Evolutionary conservation across 352 stramenopile species (phyloP), one percentile per base, ranked within the genome.

Genomic region (Globisporangium radiosum): DNA sequence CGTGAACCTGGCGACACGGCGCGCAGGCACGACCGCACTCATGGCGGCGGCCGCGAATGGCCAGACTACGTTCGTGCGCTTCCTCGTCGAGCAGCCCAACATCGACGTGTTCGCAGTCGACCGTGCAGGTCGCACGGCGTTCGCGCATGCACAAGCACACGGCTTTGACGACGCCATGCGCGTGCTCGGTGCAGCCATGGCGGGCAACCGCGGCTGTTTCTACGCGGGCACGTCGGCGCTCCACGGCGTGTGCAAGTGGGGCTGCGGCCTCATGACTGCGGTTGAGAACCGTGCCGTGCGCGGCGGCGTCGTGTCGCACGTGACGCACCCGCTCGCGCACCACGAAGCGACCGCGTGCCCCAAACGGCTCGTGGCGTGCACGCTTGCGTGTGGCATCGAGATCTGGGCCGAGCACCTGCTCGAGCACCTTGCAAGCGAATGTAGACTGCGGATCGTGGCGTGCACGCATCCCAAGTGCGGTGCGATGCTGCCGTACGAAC

Each of bases 161-260:
- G 65, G 71, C 0, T 82, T 75, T 25, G 45, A 64, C 33, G 70
- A 71, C 4, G 62, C 66, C 8, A 62, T 75, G 39, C 56, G 66
- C 5, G 15, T 86, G n/a, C 38, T 89, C 11, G 67, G 64, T 36
- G 69, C 65, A 6, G 78, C 78, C 15, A 82, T 83, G 69, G 65
- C 59, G 17, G 78, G 76, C 2, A 72, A 68, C 17, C 76, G 67
- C 19, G 71, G 65, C 5, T 62, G 68, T 11, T 65, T 76, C 7
- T 73, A 78, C 39, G 63, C 61, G 25, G 70, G 62, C 11, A 50
- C 62, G 17, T 84, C 71, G 11, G 76, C 69, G 6, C 47, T 85
- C 14, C 82, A 75, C 37, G 71, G 75, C 0, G 69, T 87, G 0
- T 90, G 80, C 48, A 83, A 83, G 40, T 87, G 76, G 76, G 80